phyloP scores from a whole-genome alignment of 2,329 filamentous ascomycete species.

The Hirsutella rhossiliensis region DNA sequence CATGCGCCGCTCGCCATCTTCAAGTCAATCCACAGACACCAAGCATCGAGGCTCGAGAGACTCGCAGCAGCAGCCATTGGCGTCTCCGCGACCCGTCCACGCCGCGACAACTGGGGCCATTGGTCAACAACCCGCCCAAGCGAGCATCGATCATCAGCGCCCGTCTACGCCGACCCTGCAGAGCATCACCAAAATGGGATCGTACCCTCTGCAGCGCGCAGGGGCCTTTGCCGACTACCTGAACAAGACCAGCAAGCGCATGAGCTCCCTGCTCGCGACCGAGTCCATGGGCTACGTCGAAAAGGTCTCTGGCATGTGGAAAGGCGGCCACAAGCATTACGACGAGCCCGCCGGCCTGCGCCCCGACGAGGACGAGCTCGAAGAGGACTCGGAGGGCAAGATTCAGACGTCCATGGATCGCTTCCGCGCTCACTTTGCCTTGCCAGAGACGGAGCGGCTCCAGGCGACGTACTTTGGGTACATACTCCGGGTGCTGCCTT shows the following conservation, averaged over 20 bases:
- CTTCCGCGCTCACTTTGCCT: slow-evolving; percentile 80
- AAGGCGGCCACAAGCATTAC: slow-evolving; percentile 83
- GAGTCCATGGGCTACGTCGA: slow-evolving; percentile 95
- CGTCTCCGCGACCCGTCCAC: slow-evolving; percentile 8
- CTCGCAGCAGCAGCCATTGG: slow-evolving; percentile 5
- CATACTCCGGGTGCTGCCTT: slow-evolving; percentile 75
- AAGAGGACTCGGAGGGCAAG: slow-evolving; percentile 51
- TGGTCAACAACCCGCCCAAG: slow-evolving; percentile 15
- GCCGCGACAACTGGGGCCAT: slow-evolving; percentile 28
- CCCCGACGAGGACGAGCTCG: slow-evolving; percentile 42
- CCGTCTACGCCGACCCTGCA: slow-evolving; percentile 32
- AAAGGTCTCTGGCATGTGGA: slow-evolving; percentile 96
- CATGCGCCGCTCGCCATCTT: slow-evolving; percentile 39
- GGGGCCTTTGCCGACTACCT: slow-evolving; percentile 75
- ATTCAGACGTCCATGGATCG: slow-evolving; percentile 59
- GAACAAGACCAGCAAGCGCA: slow-evolving; percentile 63
- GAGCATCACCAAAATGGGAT: slow-evolving; percentile 46
- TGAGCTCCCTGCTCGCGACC: slow-evolving; percentile 72
- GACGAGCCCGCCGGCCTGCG: slow-evolving; percentile 44
- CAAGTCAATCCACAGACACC: slow-evolving; percentile 15
- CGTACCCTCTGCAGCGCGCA: slow-evolving; percentile 73
- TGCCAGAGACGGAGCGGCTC: slow-evolving; percentile 73
- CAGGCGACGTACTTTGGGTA: slow-evolving; percentile 88
- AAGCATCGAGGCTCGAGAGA: slow-evolving; percentile 7
- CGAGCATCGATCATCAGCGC: slow-evolving; percentile 10